Conservation (phyloP, 768 basidiomycete species). For the Mycena maculata region DNA sequence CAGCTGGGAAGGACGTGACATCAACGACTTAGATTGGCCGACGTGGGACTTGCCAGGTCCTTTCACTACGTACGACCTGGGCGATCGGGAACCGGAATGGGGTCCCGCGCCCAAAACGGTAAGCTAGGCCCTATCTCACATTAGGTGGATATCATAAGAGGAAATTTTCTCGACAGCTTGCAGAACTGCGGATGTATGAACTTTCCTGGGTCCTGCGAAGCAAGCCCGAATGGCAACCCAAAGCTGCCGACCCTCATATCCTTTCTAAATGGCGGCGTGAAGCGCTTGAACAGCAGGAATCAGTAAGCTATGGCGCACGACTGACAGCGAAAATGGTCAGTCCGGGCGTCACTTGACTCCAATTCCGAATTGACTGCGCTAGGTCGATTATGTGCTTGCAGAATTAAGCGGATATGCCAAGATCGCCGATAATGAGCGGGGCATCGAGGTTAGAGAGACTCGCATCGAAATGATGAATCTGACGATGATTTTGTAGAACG, state of each 20-base stretch:
- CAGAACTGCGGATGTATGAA: constrained; percentile 26
- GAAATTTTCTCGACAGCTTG: constrained; percentile 4
- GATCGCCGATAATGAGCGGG: constrained; percentile 32
- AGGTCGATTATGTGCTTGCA: constrained; percentile 37
- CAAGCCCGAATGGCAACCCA: constrained; percentile 31
- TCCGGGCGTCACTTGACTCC: not conserved
- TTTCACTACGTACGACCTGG: not conserved
- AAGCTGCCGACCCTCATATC: constrained; percentile 13
- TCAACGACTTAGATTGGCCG: not conserved
- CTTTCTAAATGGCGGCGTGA: constrained; percentile 24
- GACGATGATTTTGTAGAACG: constrained; percentile 18
- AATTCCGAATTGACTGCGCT: not conserved
- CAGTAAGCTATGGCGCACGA: not conserved
- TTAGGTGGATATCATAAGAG: no score
- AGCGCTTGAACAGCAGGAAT: constrained; percentile 14
- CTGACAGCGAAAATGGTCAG: constrained; percentile 10
- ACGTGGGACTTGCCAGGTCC: not conserved
- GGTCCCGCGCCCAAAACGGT: not conserved
- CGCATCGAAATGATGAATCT: not conserved
- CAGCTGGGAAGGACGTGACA: not conserved
- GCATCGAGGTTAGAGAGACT: constrained; percentile 29
- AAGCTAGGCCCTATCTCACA: not conserved
- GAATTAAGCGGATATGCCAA: constrained; percentile 36
- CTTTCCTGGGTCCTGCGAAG: constrained; percentile 28
- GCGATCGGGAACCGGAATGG: not conserved